Conservation (phyloP, 2,329 filamentous ascomycete species). For the Helminthosporium solani region DNA sequence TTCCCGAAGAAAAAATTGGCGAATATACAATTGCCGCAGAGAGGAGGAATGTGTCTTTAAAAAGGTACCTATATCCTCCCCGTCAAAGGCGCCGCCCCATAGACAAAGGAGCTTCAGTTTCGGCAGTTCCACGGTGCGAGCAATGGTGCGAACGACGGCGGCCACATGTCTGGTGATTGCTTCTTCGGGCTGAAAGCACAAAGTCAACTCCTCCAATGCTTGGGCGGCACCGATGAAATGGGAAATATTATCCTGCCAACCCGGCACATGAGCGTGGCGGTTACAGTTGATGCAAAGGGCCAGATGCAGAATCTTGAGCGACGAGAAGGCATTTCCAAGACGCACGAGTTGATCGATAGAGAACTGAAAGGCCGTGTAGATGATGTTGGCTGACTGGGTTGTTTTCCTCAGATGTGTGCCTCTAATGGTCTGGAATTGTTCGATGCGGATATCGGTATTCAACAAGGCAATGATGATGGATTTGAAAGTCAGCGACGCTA, state of each 20-base stretch:
- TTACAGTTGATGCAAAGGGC: conserved; percentile 18
- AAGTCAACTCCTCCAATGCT: conserved; percentile 16
- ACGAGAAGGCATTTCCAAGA: conserved; percentile 17
- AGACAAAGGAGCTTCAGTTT: conserved; percentile 17
- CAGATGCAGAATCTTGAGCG: conserved; percentile 19
- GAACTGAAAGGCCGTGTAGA: conserved; percentile 18
- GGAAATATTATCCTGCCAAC: conserved; percentile 24
- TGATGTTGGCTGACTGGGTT: conserved; percentile 16
- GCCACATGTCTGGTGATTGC: conserved; percentile 14
- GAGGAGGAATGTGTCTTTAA: conserved; percentile 16
- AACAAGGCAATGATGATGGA: conserved; percentile 24
- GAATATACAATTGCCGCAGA: conserved; percentile 14
- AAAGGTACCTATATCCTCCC: conserved; percentile 17
- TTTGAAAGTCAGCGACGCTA: conserved; percentile 17
- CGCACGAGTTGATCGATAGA: conserved; percentile 7
- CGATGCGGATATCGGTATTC: conserved; percentile 18
- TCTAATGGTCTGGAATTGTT: conserved; percentile 25
- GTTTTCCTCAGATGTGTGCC: conserved; percentile 7
- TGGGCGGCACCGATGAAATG: conserved; percentile 23
- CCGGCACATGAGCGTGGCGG: conserved; percentile 13
- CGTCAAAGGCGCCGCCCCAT: conserved; percentile 2
- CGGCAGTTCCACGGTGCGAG: conserved; percentile 11
- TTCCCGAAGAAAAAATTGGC: conserved; percentile 12
- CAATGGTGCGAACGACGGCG: conserved; percentile 19
- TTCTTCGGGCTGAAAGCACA: conserved; percentile 20